Evolutionary conservation across 306 rosid species (phyloP), one percentile per base, ranked within the genome.

Genomic region (Comarum palustre): DNA sequence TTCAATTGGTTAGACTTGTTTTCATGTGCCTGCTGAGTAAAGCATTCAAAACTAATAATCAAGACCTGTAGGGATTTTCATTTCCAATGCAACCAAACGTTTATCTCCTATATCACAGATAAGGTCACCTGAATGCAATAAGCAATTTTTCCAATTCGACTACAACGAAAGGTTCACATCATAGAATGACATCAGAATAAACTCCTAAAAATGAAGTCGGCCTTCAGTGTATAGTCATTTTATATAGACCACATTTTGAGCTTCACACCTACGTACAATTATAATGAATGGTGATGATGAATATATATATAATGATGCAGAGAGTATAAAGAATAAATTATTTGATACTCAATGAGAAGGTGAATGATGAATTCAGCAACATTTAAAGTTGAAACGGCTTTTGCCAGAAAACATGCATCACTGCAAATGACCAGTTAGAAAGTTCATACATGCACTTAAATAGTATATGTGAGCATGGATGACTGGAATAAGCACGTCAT

Each of bases 1-100:
- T 43, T 71, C 68, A 74, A 78, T 82, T 86, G 64, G 78, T 75
- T 79, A 72, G 20, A 38, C 36, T 75, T 66, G 39, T 62, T 64
- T 71, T 77, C 80, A 14, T 74, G 80, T 78, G 66, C 73, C 13
- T 14, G 60, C 19, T 58, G 10, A 58, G 36, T 48, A 54, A 34
- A 9, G 59, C 27, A 61, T 41, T 72, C 59, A 73, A 2, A n/a
- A 60, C 31, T 59, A 67, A 19, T 50, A 50, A 20, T 50, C 34
- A 57, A 4, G 19, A 57, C 24, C 2, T 17, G 8, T 55, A 11
- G 8, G 16, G 61, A 57, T 55, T 55, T 24, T 12, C 2, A 24
- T 55, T 55, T 29, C 32, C 61, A 55, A 55, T 24, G 3, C 61
- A 55, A 24, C 61, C 32, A 55, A 24, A 15, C 5, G 7, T 57